These are phyloP conservation scores for Omphalotus guepiniiformis DNA, from an alignment of 768 basidiomycete species.

Conservation along the genomic window DNA sequence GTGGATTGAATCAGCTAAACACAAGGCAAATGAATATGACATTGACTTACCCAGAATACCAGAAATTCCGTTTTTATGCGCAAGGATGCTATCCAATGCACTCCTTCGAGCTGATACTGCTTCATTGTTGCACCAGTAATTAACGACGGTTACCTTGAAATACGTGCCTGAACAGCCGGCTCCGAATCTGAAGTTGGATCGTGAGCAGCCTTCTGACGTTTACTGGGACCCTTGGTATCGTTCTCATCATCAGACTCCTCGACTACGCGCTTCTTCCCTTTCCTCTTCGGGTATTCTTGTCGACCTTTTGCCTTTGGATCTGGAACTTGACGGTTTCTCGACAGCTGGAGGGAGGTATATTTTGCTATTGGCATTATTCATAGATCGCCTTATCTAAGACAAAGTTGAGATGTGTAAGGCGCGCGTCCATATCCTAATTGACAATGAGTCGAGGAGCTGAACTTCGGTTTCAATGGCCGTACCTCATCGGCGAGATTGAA, in stretches of 20 bases:
- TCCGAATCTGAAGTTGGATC: conserved; percentile 12
- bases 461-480: background rate
- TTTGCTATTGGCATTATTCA: conserved; percentile 54
- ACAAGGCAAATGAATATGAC: conserved; percentile 5
- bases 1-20: conserved; percentile 13
- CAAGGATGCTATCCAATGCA: conserved; percentile 92
- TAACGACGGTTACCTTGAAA: conserved; percentile 69
- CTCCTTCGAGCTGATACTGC: conserved; percentile 88
- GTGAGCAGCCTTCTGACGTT: conserved; percentile 22
- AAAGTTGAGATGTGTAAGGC: conserved; percentile 51
- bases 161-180: conserved; percentile 11
- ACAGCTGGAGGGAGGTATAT: conserved; percentile 10
- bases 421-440: conserved; percentile 47
- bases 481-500: conserved; percentile 1
- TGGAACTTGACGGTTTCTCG: conserved; percentile 4
- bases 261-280: conserved; percentile 12
- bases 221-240: conserved; percentile 20
- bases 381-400: conserved; percentile 73
- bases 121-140: conserved; percentile 85
- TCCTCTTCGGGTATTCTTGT: background rate
- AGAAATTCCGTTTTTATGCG: conserved; percentile 81
- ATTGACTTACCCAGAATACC: conserved; percentile 65
- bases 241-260: conserved; percentile 17
- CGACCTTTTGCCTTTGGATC: background rate
- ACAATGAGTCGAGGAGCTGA: background rate